Conservation (phyloP, 169 alveolate genomes). For the Plasmodium inui region DNA sequence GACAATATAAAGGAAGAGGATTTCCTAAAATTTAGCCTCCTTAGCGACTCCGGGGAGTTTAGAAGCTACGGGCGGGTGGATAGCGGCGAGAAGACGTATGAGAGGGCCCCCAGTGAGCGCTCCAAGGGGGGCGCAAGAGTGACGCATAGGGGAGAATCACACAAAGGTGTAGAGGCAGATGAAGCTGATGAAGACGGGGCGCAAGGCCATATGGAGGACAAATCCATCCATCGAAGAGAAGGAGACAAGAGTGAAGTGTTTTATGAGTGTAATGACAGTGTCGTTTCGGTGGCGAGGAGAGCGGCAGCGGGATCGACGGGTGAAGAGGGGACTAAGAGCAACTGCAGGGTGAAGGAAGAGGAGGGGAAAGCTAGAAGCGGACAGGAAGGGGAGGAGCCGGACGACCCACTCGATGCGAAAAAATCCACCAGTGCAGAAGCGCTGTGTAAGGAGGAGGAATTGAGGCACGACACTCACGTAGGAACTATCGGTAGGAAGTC, state of each 20-base stretch:
- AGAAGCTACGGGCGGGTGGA: background rate
- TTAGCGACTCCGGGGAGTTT: background rate
- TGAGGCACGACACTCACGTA: background rate
- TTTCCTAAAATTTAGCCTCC: background rate
- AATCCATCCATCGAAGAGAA: background rate
- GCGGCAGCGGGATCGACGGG: background rate
- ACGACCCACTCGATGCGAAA: background rate
- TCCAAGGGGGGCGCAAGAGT: no score
- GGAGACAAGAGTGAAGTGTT: background rate
- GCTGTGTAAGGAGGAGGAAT: background rate
- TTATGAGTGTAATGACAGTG: background rate
- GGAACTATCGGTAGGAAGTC: background rate
- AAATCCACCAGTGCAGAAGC: background rate
- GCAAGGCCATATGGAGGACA: background rate
- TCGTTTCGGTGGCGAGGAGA: background rate
- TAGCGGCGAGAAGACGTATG: background rate
- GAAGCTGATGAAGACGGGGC: background rate
- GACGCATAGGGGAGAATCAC: background rate
- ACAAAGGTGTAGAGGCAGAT: background rate
- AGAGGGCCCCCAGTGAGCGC: background rate
- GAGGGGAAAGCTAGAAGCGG: background rate
- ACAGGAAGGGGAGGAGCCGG: background rate
- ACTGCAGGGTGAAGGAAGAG: background rate
- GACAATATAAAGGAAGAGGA: conserved; percentile 5
- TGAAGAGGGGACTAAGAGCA: background rate